Conservation (phyloP, 1,284 basidiomycete species). For the Cryptococcus sp. region DNA sequence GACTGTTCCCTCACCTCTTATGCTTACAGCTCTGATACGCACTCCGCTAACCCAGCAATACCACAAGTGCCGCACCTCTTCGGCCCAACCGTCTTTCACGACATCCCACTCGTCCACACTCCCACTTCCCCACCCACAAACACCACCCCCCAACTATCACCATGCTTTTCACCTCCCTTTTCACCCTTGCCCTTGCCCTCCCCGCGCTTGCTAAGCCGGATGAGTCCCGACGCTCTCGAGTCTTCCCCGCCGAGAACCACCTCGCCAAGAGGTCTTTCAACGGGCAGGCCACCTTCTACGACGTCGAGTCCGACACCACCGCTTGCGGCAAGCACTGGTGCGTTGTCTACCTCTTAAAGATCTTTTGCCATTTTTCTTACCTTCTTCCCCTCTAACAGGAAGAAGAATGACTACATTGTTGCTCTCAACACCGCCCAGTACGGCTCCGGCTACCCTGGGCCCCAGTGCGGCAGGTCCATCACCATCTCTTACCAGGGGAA, state of each 20-base stretch:
- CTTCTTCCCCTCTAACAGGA: slow-evolving; percentile 7
- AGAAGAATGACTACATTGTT: slow-evolving; percentile 43
- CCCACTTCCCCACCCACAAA: not conserved
- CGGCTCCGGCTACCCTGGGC: slow-evolving; percentile 56
- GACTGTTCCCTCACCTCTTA: not conserved
- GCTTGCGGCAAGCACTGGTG: slow-evolving; percentile 28
- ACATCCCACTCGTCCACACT: not conserved
- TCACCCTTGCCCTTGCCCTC: not conserved
- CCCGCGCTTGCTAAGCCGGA: not conserved
- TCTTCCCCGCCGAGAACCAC: not conserved
- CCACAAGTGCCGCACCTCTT: slow-evolving; percentile 4
- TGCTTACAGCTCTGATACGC: no score
- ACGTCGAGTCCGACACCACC: slow-evolving; percentile 33
- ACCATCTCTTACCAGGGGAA: slow-evolving; percentile 65
- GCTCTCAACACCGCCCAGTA: slow-evolving; percentile 46
- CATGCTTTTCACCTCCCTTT: slow-evolving; percentile 1
- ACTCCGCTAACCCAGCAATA: not conserved
- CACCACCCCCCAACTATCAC: not conserved
- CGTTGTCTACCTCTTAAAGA: not conserved
- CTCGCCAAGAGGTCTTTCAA: slow-evolving; percentile 9
- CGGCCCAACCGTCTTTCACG: not conserved
- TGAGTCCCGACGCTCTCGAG: not conserved
- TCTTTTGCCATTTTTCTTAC: not conserved
- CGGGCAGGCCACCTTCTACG: slow-evolving; percentile 44
- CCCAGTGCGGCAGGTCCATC: slow-evolving; percentile 62